phyloP scores from a whole-genome alignment of 2,329 filamentous ascomycete species.

The Paraphaeosphaeria minitans region DNA sequence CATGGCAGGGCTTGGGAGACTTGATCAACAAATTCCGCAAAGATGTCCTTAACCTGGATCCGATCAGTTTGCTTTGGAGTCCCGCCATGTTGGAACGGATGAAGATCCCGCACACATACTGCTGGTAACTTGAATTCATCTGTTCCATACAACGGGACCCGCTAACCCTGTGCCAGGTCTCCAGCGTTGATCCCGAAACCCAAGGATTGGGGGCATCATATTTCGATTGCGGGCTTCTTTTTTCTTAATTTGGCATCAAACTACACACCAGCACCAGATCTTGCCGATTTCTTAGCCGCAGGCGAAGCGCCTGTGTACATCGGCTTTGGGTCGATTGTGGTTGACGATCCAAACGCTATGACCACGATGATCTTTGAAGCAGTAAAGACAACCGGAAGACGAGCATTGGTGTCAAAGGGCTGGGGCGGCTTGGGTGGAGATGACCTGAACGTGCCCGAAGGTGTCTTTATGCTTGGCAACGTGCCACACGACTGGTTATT shows the following conservation, averaged over 20 bases:
- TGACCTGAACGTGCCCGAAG: slow-evolving; percentile 66
- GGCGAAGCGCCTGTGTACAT: slow-evolving; percentile 50
- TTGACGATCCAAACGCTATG: slow-evolving; percentile 50
- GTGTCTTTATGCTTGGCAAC: slow-evolving; percentile 83
- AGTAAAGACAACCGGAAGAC: slow-evolving; percentile 63
- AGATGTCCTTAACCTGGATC: slow-evolving; percentile 73
- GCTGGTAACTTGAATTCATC: slow-evolving; percentile 62
- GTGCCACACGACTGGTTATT: slow-evolving; percentile 91
- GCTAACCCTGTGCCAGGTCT: slow-evolving; percentile 32
- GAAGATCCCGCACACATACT: slow-evolving; percentile 84
- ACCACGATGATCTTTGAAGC: slow-evolving; percentile 50
- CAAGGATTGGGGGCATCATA: slow-evolving; percentile 51
- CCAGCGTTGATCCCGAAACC: slow-evolving; percentile 54
- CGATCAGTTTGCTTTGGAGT: slow-evolving; percentile 80
- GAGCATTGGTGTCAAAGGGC: slow-evolving; percentile 83
- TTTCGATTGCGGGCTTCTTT: slow-evolving; percentile 49
- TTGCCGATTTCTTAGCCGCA: slow-evolving; percentile 46
- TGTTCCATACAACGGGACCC: neutral
- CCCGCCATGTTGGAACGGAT: slow-evolving; percentile 78
- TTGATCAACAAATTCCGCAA: slow-evolving; percentile 87
- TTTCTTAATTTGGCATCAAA: slow-evolving; percentile 48
- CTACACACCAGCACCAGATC: slow-evolving; percentile 46
- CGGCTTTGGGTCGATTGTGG: slow-evolving; percentile 50
- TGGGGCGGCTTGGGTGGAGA: slow-evolving; percentile 86
- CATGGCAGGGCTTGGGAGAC: slow-evolving; percentile 90